A percentile compares a stretch with the other conserved stretches of the same genome.
Conservation (phyloP, 2,329 filamentous ascomycete species). For the Pseudocercospora crystallina region DNA sequence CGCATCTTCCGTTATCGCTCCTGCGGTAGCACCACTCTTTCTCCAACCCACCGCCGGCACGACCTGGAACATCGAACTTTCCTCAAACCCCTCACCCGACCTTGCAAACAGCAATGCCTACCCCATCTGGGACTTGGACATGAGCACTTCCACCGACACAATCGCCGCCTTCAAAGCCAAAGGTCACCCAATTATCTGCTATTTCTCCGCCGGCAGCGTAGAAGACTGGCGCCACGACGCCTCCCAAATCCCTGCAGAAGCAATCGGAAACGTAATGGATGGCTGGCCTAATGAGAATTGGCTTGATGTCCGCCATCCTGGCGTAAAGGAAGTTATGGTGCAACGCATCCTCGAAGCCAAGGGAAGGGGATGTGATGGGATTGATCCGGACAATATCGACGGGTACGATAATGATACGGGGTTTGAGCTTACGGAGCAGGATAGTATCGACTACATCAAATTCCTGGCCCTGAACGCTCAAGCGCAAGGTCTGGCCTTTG, state of each 20-base stretch:
- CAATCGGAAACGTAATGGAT: constrained; percentile 60
- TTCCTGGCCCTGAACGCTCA: constrained; percentile 60
- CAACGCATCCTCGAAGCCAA: constrained; percentile 58
- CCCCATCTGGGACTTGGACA: constrained; percentile 18
- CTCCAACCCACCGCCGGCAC: constrained; percentile 16
- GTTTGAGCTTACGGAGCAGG: constrained; percentile 55
- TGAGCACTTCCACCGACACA: constrained; percentile 3
- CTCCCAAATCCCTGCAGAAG: constrained; percentile 52
- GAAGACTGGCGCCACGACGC: constrained; percentile 62
- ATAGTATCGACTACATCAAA: constrained; percentile 59
- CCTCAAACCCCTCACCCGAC: constrained; percentile 3
- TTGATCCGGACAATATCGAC: constrained; percentile 38
- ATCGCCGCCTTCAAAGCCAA: constrained; percentile 15
- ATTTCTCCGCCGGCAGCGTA: constrained; percentile 67
- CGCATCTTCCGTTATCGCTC: neutral
- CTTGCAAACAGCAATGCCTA: constrained; percentile 7
- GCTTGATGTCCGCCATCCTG: constrained; percentile 58
- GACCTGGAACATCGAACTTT: constrained; percentile 21
- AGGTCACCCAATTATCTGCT: constrained; percentile 60
- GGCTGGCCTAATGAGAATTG: constrained; percentile 69
- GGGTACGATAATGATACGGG: constrained; percentile 39
- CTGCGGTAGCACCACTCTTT: neutral
- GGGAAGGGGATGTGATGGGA: constrained; percentile 40
- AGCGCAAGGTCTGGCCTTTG: constrained; percentile 58
- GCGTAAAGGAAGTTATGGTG: constrained; percentile 65